These are phyloP conservation scores for Cichorium intybus DNA, from an alignment of 140 eudicot genomes.

Conservation along the genomic window DNA sequence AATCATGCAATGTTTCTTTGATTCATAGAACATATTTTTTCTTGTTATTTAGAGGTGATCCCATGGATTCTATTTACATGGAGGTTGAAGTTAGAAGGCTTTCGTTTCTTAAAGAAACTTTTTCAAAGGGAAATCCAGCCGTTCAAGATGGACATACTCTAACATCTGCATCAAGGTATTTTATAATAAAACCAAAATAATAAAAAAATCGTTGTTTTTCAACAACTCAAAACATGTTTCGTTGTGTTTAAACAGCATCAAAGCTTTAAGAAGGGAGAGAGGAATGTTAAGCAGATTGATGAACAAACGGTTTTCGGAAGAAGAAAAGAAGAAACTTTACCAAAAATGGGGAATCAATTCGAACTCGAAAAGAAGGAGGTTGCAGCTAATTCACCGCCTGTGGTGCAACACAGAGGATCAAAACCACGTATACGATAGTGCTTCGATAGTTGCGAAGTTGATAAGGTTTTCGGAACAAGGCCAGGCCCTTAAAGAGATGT, in stretches of 20 bases:
- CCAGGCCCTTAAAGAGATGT: conserved; percentile 77
- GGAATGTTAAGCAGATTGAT: conserved; percentile 71
- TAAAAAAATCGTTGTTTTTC: background rate
- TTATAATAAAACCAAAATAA: too few species aligned
- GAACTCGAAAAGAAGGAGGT: conserved; percentile 58
- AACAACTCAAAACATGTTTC: too few species aligned
- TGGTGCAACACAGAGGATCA: conserved; percentile 65
- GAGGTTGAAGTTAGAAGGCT: conserved; percentile 94
- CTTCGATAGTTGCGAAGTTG: conserved; percentile 71
- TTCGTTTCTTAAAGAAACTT: conserved; percentile 78
- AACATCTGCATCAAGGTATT: conserved; percentile 78
- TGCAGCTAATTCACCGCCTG: conserved; percentile 57
- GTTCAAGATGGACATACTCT: conserved; percentile 67
- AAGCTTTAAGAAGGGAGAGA: conserved; percentile 75
- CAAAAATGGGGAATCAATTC: conserved; percentile 60
- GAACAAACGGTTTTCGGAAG: conserved; percentile 57
- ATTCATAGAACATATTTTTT: conserved; percentile 92
- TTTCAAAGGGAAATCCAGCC: conserved; percentile 59
- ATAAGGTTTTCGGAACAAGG: conserved; percentile 74
- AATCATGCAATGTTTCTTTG: conserved; percentile 76
- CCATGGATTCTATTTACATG: conserved; percentile 87
- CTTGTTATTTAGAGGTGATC: conserved; percentile 86
- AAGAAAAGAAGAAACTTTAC: conserved; percentile 60
- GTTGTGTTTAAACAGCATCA: conserved; percentile 49
- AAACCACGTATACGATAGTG: conserved; percentile 56